phyloP scores from a whole-genome alignment of 306 rosid species.

The Crotalaria pallida region DNA sequence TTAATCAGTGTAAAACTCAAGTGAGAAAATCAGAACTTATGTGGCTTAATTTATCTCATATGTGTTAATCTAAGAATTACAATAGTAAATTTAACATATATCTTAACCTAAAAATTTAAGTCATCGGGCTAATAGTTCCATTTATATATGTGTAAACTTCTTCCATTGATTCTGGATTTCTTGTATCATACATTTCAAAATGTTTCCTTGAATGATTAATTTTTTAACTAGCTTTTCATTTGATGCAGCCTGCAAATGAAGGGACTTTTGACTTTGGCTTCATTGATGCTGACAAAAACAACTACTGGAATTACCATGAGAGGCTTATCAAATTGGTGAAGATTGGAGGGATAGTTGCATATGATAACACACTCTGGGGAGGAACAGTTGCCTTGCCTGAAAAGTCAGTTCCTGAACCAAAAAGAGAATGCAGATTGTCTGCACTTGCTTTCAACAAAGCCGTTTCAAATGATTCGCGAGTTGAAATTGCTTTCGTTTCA shows the following conservation, averaged over 20 bases:
- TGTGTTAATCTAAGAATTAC: too few relatives aligned
- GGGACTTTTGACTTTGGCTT: slow-evolving; percentile 54
- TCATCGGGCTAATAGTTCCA: too few relatives aligned
- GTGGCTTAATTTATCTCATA: too few relatives aligned
- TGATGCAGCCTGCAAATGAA: slow-evolving; percentile 36
- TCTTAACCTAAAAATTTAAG: too few relatives aligned
- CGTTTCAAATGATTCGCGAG: slow-evolving; percentile 38
- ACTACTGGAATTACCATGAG: slow-evolving; percentile 54
- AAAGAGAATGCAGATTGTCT: not conserved
- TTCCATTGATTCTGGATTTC: too few relatives aligned
- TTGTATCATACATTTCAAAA: too few relatives aligned
- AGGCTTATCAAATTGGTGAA: slow-evolving; percentile 41
- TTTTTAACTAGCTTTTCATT: not conserved
- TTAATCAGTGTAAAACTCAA: too few relatives aligned
- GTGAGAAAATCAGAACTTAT: too few relatives aligned
- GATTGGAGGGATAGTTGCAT: slow-evolving; percentile 44
- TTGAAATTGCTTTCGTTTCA: slow-evolving; percentile 34
- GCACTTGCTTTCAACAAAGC: slow-evolving; percentile 37
- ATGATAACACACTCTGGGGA: slow-evolving; percentile 58
- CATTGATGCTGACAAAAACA: slow-evolving; percentile 51
- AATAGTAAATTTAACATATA: too few relatives aligned
- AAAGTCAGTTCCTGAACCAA: slow-evolving; percentile 13
- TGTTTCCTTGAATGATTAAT: not conserved
- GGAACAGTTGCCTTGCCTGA: slow-evolving; percentile 47
- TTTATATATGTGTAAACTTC: too few relatives aligned